These are phyloP conservation scores for Hericium rajendrae DNA, from an alignment of 768 basidiomycete genomes.

Conservation along the genomic window DNA sequence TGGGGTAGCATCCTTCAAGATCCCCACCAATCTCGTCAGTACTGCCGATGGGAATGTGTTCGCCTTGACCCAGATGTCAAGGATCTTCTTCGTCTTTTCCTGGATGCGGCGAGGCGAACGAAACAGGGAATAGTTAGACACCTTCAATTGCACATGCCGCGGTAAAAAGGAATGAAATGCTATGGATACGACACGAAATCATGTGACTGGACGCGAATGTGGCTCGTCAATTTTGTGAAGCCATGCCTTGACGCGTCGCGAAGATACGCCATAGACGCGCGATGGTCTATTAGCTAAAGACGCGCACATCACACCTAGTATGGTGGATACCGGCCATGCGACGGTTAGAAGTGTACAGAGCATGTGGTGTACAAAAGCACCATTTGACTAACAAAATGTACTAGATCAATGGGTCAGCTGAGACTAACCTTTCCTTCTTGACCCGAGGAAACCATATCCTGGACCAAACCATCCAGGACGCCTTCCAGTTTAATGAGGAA, in stretches of 20 bases:
- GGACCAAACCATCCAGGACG: slow-evolving; percentile 80
- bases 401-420: slow-evolving; percentile 4
- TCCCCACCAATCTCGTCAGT: slow-evolving; percentile 60
- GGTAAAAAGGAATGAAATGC: slow-evolving; percentile 18
- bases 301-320: background rate
- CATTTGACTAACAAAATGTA: background rate
- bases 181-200: slow-evolving; percentile 14
- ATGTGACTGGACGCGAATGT: slow-evolving; percentile 23
- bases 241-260: background rate
- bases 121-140: slow-evolving; percentile 10
- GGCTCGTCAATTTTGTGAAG: slow-evolving; percentile 8
- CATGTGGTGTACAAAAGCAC: background rate
- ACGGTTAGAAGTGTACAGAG: background rate
- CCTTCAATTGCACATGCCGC: slow-evolving; percentile 32
- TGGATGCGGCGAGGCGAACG: slow-evolving; percentile 34
- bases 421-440: slow-evolving; percentile 81
- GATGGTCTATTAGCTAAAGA: background rate
- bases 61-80: slow-evolving; percentile 94
- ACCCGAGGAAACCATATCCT: slow-evolving; percentile 67
- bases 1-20: slow-evolving; percentile 54
- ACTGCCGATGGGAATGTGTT: slow-evolving; percentile 78
- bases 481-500: slow-evolving; percentile 88
- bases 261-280: background rate
- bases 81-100: slow-evolving; percentile 96
- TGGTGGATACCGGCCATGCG: slow-evolving; percentile 1